Evolutionary conservation across 306 rosid genomes (phyloP).

Genomic region (Castanea sativa): DNA sequence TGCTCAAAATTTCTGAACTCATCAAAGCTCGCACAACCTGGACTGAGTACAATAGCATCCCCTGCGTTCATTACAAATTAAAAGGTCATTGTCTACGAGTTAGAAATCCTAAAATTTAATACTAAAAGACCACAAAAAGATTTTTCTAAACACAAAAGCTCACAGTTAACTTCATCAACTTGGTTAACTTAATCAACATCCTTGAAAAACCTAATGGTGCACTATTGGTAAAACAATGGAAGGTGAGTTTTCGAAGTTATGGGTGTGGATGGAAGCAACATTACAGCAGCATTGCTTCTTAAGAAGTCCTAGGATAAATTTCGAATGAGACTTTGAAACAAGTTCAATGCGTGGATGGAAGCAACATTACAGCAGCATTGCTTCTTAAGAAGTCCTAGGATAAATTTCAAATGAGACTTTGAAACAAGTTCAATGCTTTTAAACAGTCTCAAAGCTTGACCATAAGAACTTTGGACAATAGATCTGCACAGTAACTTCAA

Average conservation of each 20-base stretch:
- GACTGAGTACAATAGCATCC: conserved; percentile 30
- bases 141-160: no score
- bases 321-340: neutral
- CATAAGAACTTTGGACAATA: no score
- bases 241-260: neutral
- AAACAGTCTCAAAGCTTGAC: neutral
- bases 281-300: neutral
- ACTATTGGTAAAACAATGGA: neutral
- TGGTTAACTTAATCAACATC: neutral
- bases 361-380: neutral
- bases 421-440: neutral
- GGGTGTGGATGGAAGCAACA: neutral
- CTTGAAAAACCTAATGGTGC: neutral
- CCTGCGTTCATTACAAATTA: conserved; percentile 15
- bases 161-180: no score
- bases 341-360: neutral
- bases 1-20: conserved; percentile 37
- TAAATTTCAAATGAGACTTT: neutral
- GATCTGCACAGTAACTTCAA: no score
- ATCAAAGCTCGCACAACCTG: conserved; percentile 38
- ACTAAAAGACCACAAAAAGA: no score
- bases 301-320: neutral
- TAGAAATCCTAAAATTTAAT: neutral
- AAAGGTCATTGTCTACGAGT: neutral
- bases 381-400: neutral